These are phyloP conservation scores for Boletales sp. DNA, from an alignment of 768 basidiomycete genomes.

Conservation along the genomic window DNA sequence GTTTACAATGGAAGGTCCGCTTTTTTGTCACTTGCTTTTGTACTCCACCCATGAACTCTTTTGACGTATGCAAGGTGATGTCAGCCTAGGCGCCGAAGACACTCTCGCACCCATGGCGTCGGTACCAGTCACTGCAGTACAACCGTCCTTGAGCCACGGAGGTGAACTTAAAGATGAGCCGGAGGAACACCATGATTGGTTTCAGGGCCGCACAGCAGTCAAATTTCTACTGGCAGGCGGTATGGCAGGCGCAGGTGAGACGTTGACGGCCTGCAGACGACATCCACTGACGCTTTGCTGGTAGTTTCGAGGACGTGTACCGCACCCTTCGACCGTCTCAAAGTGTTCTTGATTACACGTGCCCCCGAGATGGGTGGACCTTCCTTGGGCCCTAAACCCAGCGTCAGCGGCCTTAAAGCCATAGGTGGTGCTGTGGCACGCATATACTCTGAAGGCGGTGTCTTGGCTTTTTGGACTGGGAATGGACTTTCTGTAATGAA, in stretches of 20 bases:
- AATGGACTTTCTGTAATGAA: conserved; percentile 91
- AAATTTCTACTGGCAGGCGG: conserved; percentile 94
- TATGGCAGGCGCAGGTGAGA: conserved; percentile 86
- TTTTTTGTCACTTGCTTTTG: conserved; percentile 10
- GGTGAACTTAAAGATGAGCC: conserved; percentile 54
- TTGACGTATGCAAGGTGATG: conserved; percentile 57
- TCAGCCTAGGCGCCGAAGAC: conserved; percentile 74
- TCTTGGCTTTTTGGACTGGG: conserved; percentile 96
- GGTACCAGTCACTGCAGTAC: conserved; percentile 11
- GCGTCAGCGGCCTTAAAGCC: conserved; percentile 54
- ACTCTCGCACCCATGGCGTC: conserved; percentile 41
- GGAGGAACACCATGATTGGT: conserved; percentile 54
- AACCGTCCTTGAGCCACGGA: conserved; percentile 26
- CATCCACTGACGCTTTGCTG: conserved; percentile 1
- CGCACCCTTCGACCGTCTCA: conserved; percentile 95
- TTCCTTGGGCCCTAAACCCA: conserved; percentile 39
- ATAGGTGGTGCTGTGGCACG: conserved; percentile 70
- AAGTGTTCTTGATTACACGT: conserved; percentile 93
- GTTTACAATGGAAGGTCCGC: conserved; percentile 85
- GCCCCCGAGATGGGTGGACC: conserved; percentile 68
- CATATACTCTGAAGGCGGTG: conserved; percentile 87
- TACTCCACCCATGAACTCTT: conserved; percentile 16
- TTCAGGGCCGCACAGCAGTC: conserved; percentile 71
- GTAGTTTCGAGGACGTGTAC: conserved; percentile 94
- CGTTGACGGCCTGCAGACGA: not conserved